Conservation (phyloP, 1,139 yeast species). For the Kurtzmaniella quercitrusa region DNA sequence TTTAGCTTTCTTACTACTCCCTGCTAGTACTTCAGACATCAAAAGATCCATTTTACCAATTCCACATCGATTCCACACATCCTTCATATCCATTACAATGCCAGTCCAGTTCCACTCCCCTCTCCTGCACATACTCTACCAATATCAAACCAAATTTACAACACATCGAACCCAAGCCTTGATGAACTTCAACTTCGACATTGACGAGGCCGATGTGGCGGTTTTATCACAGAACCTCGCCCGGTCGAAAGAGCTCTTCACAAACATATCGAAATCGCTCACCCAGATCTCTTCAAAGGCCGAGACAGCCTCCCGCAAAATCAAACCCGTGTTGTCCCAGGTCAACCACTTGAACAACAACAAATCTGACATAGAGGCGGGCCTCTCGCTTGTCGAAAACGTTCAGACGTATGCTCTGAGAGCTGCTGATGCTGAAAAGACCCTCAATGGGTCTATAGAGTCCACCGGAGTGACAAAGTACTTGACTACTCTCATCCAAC, state of each 20-base stretch:
- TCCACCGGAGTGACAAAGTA: conserved; percentile 34
- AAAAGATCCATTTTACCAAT: neutral
- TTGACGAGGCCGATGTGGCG: conserved; percentile 82
- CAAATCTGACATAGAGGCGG: conserved; percentile 57
- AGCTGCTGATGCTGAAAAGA: conserved; percentile 50
- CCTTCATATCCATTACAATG: too few species aligned
- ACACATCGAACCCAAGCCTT: neutral
- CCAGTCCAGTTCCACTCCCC: neutral
- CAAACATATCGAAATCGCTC: conserved; percentile 53
- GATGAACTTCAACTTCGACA: conserved; percentile 37
- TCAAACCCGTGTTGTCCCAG: conserved; percentile 67
- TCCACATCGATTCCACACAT: neutral
- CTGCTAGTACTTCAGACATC: too few species aligned
- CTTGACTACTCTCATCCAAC: conserved; percentile 31
- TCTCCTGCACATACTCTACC: neutral
- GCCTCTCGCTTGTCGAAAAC: conserved; percentile 55
- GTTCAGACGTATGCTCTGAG: conserved; percentile 64
- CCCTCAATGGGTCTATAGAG: conserved; percentile 36
- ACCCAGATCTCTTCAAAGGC: conserved; percentile 54
- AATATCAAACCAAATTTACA: neutral
- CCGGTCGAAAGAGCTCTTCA: conserved; percentile 54
- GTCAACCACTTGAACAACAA: conserved; percentile 54
- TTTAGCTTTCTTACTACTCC: too few species aligned
- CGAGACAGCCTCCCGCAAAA: conserved; percentile 55
- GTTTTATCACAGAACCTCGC: conserved; percentile 72